A percentile compares a stretch with the other conserved stretches of the same genome.
Evolutionary conservation across 768 basidiomycete genomes (phyloP).

Genomic region (Suillus fuscotomentosus): DNA sequence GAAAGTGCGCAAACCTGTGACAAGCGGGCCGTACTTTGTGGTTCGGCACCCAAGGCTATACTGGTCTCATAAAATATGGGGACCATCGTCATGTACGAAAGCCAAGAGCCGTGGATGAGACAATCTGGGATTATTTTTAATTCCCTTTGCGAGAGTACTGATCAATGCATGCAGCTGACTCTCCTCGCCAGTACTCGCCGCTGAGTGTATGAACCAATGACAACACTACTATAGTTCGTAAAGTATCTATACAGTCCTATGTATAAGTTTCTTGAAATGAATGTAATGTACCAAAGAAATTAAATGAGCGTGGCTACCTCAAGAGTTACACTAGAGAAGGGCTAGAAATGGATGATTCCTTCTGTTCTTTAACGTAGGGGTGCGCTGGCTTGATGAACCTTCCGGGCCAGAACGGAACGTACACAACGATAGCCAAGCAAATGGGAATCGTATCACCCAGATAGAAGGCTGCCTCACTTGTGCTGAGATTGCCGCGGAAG

Average conservation of each 20-base stretch:
- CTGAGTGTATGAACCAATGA: background rate
- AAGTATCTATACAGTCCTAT: background rate
- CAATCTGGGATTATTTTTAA: conserved; percentile 9
- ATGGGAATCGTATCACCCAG: conserved; percentile 66
- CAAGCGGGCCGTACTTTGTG: conserved; percentile 24
- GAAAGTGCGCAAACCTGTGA: conserved; percentile 24
- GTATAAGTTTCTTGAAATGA: background rate
- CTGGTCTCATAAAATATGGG: conserved; percentile 12
- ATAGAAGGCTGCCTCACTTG: conserved; percentile 64
- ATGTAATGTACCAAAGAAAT: background rate
- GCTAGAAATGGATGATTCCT: background rate
- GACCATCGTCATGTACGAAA: conserved; percentile 2
- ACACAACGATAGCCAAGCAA: conserved; percentile 55
- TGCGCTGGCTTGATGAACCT: conserved; percentile 38
- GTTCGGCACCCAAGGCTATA: conserved; percentile 31
- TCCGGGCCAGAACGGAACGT: conserved; percentile 66
- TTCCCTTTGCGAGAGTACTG: conserved; percentile 3
- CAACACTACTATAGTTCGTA: background rate
- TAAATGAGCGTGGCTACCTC: background rate
- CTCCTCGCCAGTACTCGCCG: background rate
- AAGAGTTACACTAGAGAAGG: background rate
- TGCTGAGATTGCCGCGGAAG: conserved; percentile 57
- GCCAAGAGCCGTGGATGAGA: background rate
- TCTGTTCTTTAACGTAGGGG: background rate
- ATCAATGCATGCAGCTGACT: background rate